Evolutionary conservation across 176 grass and related monocot genomes (phyloP).

Genomic region (Dactylis glomerata): DNA sequence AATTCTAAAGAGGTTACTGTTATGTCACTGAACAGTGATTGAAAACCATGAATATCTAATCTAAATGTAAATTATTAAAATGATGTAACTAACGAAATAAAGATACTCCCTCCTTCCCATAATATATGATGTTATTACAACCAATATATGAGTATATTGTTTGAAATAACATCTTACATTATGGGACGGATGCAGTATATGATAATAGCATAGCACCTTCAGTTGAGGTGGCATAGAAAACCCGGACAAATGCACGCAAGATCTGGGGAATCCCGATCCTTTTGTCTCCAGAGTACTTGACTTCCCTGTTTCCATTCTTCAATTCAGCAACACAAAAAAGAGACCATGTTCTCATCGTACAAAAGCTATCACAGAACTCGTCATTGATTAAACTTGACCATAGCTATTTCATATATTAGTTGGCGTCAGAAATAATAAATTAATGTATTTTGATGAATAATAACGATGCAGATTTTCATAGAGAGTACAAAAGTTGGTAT

Average conservation of each 20-base stretch:
- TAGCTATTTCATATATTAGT: not conserved
- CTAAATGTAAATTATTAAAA: conserved; percentile 6
- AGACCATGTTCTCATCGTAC: not conserved
- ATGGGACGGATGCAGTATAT: too few species aligned
- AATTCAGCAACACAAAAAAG: conserved; percentile 15
- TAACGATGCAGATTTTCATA: not conserved
- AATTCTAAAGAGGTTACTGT: conserved; percentile 44
- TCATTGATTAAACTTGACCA: not conserved
- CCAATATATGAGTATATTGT: too few species aligned
- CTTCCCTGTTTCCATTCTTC: conserved; percentile 48
- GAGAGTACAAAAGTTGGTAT: not conserved
- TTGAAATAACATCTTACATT: too few species aligned
- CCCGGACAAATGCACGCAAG: conserved; percentile 67
- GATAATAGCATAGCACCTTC: conserved; percentile 40
- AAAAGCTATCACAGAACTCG: conserved; percentile 7
- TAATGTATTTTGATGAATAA: not conserved
- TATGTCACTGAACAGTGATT: conserved; percentile 18
- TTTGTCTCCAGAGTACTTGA: conserved; percentile 50
- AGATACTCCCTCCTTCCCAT: too few species aligned
- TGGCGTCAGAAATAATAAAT: not conserved
- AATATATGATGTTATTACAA: not conserved
- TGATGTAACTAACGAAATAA: not conserved
- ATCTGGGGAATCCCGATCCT: conserved; percentile 53
- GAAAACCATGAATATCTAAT: not conserved
- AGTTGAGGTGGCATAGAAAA: conserved; percentile 62